A percentile compares a stretch with the other conserved stretches of the same genome.
These are phyloP conservation scores for Sclerotinia minor DNA, from an alignment of 2,329 filamentous ascomycete genomes.

Conservation along the genomic window DNA sequence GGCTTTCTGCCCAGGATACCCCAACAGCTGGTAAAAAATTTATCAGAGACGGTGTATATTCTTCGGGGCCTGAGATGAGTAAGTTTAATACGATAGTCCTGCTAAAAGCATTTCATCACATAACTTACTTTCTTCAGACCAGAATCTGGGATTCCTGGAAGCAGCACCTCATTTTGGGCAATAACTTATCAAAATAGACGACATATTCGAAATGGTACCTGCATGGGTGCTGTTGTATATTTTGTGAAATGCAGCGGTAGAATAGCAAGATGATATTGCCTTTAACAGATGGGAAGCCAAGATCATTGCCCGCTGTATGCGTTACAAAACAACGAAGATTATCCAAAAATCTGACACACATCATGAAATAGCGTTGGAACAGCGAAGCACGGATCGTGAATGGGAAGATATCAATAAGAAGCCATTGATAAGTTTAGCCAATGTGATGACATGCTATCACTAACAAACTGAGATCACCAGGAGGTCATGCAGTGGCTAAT, in stretches of 20 bases:
- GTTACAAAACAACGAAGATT: background rate
- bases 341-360: background rate
- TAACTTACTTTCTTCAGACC: too few species aligned
- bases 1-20: too few species aligned
- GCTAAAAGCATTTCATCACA: too few species aligned
- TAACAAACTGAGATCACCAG: background rate
- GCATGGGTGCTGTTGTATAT: too few species aligned
- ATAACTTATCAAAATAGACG: too few species aligned
- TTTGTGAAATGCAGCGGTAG: too few species aligned
- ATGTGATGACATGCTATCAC: background rate
- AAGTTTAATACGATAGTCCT: too few species aligned
- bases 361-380: background rate
- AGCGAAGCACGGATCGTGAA: background rate
- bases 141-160: too few species aligned
- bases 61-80: background rate
- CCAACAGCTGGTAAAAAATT: too few species aligned
- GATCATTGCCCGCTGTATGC: background rate
- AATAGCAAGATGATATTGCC: background rate
- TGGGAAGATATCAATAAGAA: background rate
- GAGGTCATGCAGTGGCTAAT: background rate
- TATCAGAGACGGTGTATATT: too few species aligned
- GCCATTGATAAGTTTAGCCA: background rate
- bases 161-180: too few species aligned
- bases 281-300: background rate
- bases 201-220: too few species aligned